phyloP scores from a whole-genome alignment of 768 basidiomycete species.

The Termitomyces bulborhizus region DNA sequence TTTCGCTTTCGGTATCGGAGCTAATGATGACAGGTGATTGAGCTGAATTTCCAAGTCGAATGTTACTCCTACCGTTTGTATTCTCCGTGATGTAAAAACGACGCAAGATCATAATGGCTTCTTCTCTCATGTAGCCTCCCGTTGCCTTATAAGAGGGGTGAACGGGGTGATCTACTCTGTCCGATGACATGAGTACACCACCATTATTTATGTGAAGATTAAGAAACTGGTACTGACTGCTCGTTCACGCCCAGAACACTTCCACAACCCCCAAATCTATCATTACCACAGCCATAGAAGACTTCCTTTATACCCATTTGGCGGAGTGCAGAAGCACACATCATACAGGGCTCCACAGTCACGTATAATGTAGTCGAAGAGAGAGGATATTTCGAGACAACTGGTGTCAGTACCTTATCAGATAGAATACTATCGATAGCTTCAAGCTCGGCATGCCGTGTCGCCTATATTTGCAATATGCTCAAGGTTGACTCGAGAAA shows the following conservation, averaged over 20 bases:
- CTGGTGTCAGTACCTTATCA: slow-evolving; percentile 50
- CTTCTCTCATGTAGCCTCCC: slow-evolving; percentile 74
- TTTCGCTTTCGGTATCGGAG: slow-evolving; percentile 88
- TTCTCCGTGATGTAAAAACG: slow-evolving; percentile 94
- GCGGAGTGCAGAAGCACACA: slow-evolving; percentile 95
- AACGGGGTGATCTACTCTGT: slow-evolving; percentile 62
- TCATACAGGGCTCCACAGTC: slow-evolving; percentile 98
- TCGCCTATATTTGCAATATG: slow-evolving; percentile 55
- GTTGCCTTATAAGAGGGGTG: slow-evolving; percentile 71
- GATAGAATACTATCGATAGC: slow-evolving; percentile 87
- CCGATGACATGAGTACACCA: not conserved
- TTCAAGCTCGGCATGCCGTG: slow-evolving; percentile 95
- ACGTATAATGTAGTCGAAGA: slow-evolving; percentile 85
- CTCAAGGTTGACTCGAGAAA: not conserved
- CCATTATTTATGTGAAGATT: not conserved
- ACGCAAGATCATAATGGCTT: slow-evolving; percentile 81
- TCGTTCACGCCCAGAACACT: slow-evolving; percentile 88
- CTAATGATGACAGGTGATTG: slow-evolving; percentile 33
- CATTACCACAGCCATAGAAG: slow-evolving; percentile 91
- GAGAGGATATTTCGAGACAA: slow-evolving; percentile 53
- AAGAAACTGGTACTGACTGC: slow-evolving; percentile 35
- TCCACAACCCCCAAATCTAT: slow-evolving; percentile 94
- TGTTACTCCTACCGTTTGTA: slow-evolving; percentile 55
- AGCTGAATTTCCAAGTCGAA: not conserved
- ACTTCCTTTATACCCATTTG: slow-evolving; percentile 90